phyloP scores from a whole-genome alignment of 108 stramenopile genomes.

The Cyclotella distinguenda region DNA sequence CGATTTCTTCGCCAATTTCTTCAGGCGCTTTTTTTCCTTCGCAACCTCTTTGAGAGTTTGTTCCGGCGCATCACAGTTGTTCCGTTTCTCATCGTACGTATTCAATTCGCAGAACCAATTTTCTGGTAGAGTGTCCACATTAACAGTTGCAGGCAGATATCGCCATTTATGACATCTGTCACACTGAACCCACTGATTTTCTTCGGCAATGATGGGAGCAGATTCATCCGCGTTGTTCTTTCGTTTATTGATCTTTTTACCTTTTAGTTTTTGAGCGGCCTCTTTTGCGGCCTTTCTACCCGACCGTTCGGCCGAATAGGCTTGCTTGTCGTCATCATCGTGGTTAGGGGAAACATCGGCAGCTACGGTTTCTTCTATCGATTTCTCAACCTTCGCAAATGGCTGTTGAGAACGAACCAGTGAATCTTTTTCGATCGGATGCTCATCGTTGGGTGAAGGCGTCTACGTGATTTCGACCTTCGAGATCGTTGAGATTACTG shows the following conservation, averaged over 20 bases:
- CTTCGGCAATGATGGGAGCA: constrained; percentile 18
- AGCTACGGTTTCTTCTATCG: background rate
- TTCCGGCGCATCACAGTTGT: constrained; percentile 67
- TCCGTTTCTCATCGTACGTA: constrained; percentile 62
- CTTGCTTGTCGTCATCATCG: constrained; percentile 15
- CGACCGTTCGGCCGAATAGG: constrained; percentile 37
- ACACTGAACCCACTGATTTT: constrained; percentile 87
- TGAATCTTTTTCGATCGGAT: background rate
- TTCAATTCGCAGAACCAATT: constrained; percentile 89
- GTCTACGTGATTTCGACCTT: background rate
- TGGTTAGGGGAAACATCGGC: constrained; percentile 1
- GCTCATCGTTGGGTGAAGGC: background rate
- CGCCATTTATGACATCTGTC: constrained; percentile 89
- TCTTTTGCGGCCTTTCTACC: constrained; percentile 69
- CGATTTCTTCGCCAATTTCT: constrained; percentile 50
- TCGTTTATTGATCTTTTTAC: constrained; percentile 60
- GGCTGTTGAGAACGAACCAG: no score
- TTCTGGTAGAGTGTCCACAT: constrained; percentile 66
- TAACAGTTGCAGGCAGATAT: constrained; percentile 62
- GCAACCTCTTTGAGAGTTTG: constrained; percentile 68
- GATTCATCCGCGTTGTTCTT: constrained; percentile 18
- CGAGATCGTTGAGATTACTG: background rate
- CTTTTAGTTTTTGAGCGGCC: constrained; percentile 63
- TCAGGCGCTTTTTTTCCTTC: constrained; percentile 58
- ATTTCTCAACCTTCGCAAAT: background rate